phyloP scores from a whole-genome alignment of 2,329 filamentous ascomycete genomes.

The Botrytis sinoallii region DNA sequence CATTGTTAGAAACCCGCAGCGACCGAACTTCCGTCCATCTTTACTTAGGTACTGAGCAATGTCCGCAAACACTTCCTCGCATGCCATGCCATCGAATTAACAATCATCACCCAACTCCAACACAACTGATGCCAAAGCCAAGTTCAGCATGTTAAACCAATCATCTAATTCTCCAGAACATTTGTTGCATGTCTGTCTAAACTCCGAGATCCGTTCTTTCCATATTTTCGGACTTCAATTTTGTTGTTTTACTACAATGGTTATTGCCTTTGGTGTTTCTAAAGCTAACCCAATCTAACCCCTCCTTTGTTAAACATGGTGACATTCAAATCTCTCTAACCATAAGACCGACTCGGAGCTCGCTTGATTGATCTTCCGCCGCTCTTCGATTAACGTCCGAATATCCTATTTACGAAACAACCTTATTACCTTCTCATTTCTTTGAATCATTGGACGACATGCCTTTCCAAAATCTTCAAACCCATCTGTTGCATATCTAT shows the following conservation, averaged over 20 bases:
- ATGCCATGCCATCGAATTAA: background rate
- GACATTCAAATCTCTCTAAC: background rate
- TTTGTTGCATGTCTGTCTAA: slow-evolving; percentile 7
- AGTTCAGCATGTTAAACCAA: background rate
- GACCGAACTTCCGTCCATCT: background rate
- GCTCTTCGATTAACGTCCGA: background rate
- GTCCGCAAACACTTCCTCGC: background rate
- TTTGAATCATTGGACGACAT: background rate
- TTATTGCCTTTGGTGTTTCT: background rate
- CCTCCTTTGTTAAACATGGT: background rate
- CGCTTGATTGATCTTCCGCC: background rate
- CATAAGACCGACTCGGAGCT: background rate
- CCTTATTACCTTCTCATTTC: background rate
- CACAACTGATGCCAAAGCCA: background rate
- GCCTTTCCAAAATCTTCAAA: background rate
- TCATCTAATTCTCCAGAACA: background rate
- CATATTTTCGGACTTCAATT: background rate
- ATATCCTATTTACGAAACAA: background rate
- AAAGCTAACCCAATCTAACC: background rate
- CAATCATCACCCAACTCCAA: background rate
- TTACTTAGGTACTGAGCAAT: background rate
- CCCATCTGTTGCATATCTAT: background rate
- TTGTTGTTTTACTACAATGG: background rate
- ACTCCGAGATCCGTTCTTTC: slow-evolving; percentile 5
- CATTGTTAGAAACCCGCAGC: background rate